Evolutionary conservation across 1,139 yeast species (phyloP), one percentile per base, ranked within the genome.

Genomic region (Meyerozyma smithsonii): DNA sequence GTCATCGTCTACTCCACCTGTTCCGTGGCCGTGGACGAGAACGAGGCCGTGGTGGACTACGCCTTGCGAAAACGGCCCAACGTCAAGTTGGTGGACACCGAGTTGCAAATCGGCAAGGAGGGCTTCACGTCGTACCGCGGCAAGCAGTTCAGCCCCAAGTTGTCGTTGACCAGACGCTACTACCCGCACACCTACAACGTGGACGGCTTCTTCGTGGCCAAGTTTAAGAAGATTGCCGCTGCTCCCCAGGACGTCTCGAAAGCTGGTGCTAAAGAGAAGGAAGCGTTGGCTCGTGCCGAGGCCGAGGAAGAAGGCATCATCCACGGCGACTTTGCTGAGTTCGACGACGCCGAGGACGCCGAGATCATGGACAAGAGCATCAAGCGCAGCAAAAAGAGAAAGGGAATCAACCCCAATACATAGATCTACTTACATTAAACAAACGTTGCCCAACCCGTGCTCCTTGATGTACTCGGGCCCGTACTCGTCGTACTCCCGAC

Each of bases 151-250:
- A 82, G 85, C 58, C 78, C 87, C 39, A 79, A 79, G 50, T 63
- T 92, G 42, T 77, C 79, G 38, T 69, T 90, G 52, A 89, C 98
- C 2, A 82, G 96, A 69, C 81, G 99, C 63, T 94, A 92, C 64
- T 94, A 92, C 61, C 99, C 99, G 41, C 99, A 94, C 64, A 90
- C 96, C 24, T 92, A 92, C 62, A 94, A 94, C 62, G 98, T 94
- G 40, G 99, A 94, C 66, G 99, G 99, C 28, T 94, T 94, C 74
- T 94, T 72, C 61, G 98, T 94, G 45, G 98, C 99, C 44, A 92
- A 92, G 61, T 87, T 94, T 71, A 81, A 87, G 66, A 94, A 94
- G 76, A 81, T 79, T 48, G 95, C 92, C 2, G 73, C 96, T 44
- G 82, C 95, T 46, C 84, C 90, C 38, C 87, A 81, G 51, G 94